Evolutionary conservation across 2,329 filamentous ascomycete species (phyloP).

Genomic region (Leptographium wingfieldii): DNA sequence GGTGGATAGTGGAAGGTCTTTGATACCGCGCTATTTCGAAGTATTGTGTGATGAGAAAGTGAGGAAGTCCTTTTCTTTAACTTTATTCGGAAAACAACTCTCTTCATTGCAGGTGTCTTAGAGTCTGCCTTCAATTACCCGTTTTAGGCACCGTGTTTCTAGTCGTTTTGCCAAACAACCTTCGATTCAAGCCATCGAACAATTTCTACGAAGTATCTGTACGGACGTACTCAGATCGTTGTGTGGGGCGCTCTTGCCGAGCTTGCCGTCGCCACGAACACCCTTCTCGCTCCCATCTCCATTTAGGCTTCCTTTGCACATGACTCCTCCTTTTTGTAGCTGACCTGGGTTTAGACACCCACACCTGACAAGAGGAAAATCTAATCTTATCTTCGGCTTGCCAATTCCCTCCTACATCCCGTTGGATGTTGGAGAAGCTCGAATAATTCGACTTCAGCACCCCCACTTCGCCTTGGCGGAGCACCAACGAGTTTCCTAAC

Average conservation of each 20-base stretch:
- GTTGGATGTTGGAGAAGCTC: not conserved
- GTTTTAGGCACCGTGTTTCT: no score
- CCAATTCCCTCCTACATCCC: not conserved
- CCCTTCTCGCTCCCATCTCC: not conserved
- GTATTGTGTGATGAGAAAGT: not conserved
- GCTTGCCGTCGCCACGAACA: not conserved
- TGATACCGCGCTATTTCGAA: no score
- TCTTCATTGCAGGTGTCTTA: no score
- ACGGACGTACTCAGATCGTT: no score
- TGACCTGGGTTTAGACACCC: not conserved
- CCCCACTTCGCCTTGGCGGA: constrained; percentile 8
- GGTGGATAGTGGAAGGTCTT: no score
- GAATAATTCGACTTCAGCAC: not conserved
- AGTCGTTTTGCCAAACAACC: no score
- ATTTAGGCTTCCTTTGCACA: not conserved
- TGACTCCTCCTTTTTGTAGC: not conserved
- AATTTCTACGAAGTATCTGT: no score
- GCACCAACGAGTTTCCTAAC: constrained; percentile 4
- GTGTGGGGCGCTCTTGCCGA: not conserved
- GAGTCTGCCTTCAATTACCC: no score
- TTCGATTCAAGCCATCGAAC: no score
- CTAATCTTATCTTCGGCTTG: not conserved
- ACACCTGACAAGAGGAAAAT: not conserved
- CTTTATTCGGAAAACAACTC: no score
- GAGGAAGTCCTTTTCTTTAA: no score